Evolutionary conservation across 2,329 filamentous ascomycete genomes (phyloP).

Genomic region (Colletotrichum simmondsii): DNA sequence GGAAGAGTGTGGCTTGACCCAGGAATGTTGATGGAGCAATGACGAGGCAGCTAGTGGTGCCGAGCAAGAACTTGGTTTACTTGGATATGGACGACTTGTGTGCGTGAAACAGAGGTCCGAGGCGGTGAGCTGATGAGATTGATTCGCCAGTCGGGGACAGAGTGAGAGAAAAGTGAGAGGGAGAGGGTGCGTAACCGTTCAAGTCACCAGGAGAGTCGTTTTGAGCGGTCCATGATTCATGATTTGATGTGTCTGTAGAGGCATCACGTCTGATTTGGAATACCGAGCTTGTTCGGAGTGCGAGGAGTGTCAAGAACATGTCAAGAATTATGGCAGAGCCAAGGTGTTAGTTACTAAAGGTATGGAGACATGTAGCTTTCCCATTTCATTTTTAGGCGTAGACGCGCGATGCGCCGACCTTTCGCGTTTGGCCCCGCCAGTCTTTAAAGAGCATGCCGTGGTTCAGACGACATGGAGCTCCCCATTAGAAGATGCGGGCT

Average conservation of each 20-base stretch:
- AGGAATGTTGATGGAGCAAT: constrained; percentile 16
- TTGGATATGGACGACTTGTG: neutral
- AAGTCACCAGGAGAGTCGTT: neutral
- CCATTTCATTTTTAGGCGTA: neutral
- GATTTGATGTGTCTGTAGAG: neutral
- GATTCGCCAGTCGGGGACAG: neutral
- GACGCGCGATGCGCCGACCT: constrained; percentile 29
- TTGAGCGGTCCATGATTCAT: constrained; percentile 23
- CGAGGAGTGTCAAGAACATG: neutral
- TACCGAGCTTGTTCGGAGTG: neutral
- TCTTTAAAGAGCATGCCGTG: constrained; percentile 6
- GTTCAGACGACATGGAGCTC: constrained; percentile 12
- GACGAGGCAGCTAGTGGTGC: neutral
- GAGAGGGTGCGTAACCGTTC: constrained; percentile 8
- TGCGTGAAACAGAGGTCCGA: neutral
- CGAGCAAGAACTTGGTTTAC: constrained; percentile 1
- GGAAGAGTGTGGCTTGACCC: constrained; percentile 15
- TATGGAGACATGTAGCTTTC: neutral
- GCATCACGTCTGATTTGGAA: constrained; percentile 21
- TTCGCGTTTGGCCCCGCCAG: neutral
- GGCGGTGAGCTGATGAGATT: constrained; percentile 17
- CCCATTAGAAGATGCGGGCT: constrained; percentile 1
- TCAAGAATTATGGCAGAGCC: neutral
- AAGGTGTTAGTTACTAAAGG: neutral
- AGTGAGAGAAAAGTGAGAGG: neutral